Evolutionary conservation across 2,329 filamentous ascomycete species (phyloP).

Genomic region (Calonectria pseudoturangicola): DNA sequence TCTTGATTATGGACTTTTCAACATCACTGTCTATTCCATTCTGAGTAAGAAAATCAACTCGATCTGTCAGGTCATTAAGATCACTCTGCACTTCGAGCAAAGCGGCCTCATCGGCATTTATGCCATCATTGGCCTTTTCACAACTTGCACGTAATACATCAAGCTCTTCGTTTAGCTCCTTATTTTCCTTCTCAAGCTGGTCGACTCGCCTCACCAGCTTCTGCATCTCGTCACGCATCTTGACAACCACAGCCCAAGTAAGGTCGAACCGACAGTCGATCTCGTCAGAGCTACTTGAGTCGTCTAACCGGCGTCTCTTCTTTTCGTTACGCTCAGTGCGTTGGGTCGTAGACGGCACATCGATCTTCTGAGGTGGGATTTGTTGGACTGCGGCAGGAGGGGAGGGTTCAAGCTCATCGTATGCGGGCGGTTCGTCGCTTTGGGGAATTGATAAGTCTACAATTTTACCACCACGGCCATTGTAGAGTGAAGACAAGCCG

Average conservation of each 20-base stretch:
- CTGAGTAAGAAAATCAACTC: conserved; percentile 28
- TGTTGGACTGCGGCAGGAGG: conserved; percentile 5
- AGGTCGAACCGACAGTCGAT: conserved; percentile 1
- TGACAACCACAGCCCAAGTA: conserved; percentile 13
- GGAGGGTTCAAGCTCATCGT: conserved; percentile 20
- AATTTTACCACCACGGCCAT: conserved; percentile 28
- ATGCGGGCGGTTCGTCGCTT: conserved; percentile 26
- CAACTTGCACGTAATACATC: conserved; percentile 29
- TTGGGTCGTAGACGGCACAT: neutral
- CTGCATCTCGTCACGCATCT: conserved; percentile 33
- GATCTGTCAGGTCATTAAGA: conserved; percentile 25
- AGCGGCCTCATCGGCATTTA: conserved; percentile 23
- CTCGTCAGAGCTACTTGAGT: conserved; percentile 11
- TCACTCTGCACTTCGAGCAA: conserved; percentile 27
- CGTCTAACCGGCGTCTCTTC: conserved; percentile 27
- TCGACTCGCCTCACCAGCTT: conserved; percentile 28
- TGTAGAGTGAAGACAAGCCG: conserved; percentile 14
- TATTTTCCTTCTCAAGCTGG: conserved; percentile 32
- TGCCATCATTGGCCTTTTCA: conserved; percentile 15
- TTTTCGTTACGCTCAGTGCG: neutral
- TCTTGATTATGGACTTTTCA: conserved; percentile 32
- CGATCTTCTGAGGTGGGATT: neutral
- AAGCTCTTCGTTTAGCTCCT: conserved; percentile 23
- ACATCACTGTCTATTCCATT: conserved; percentile 32
- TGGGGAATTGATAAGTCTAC: conserved; percentile 3